phyloP scores from a whole-genome alignment of 176 grass and related monocot species.

The Elymus sibiricus region DNA sequence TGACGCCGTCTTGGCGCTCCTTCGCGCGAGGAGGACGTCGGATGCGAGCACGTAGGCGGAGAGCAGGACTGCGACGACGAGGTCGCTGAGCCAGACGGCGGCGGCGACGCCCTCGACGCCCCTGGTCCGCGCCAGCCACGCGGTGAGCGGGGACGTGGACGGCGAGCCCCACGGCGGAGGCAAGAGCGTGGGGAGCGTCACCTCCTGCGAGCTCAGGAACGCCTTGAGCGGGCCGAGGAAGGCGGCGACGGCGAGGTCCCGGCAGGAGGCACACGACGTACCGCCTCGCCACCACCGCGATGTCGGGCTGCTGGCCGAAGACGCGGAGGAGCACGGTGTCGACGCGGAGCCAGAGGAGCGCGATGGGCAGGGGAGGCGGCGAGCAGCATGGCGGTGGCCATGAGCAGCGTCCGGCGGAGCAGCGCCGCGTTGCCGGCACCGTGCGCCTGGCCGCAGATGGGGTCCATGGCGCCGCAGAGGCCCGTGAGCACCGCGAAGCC shows the following conservation, averaged over 20 bases:
- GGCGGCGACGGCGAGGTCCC: constrained; percentile 58
- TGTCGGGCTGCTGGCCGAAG: constrained; percentile 76
- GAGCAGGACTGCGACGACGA: constrained; percentile 42
- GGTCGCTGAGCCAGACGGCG: constrained; percentile 73
- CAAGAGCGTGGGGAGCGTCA: constrained; percentile 71
- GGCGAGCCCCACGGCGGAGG: constrained; percentile 45
- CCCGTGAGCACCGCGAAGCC: constrained; percentile 83
- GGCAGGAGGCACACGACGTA: constrained; percentile 59
- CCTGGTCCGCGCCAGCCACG: constrained; percentile 37
- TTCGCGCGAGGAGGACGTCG: background rate
- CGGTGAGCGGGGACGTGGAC: constrained; percentile 68
- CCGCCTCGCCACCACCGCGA: constrained; percentile 36
- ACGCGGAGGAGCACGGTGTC: constrained; percentile 52
- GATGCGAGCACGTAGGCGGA: constrained; percentile 28
- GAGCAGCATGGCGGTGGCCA: constrained; percentile 54
- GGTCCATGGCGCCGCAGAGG: constrained; percentile 84
- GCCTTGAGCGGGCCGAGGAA: constrained; percentile 74
- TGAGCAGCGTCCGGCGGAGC: constrained; percentile 60
- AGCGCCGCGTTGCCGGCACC: constrained; percentile 69
- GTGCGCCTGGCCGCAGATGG: constrained; percentile 92
- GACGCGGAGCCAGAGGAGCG: constrained; percentile 65
- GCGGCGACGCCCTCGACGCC: constrained; percentile 63
- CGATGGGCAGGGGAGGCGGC: constrained; percentile 53
- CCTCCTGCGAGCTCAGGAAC: constrained; percentile 77
- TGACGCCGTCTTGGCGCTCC: background rate